These are phyloP conservation scores for Fusarium sororula DNA, from an alignment of 2,329 filamentous ascomycete species.

Conservation along the genomic window DNA sequence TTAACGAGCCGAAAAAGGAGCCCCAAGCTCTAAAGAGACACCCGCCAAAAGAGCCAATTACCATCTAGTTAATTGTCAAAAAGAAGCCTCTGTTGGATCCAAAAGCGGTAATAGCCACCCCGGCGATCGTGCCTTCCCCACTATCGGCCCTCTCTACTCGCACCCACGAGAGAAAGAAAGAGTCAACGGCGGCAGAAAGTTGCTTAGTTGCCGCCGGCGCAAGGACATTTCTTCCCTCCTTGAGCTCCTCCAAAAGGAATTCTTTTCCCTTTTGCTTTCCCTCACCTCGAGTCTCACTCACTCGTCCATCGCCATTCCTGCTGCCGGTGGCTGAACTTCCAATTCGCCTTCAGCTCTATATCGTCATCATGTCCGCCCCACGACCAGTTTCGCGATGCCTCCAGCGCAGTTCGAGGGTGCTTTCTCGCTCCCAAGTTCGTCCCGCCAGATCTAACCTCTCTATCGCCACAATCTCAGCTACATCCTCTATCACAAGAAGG, in stretches of 20 bases:
- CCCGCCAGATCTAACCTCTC: constrained; percentile 38
- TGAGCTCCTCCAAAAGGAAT: constrained; percentile 7
- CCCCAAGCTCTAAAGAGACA: constrained; percentile 4
- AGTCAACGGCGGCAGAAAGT: constrained; percentile 31
- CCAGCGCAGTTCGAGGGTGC: constrained; percentile 49
- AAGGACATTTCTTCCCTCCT: constrained; percentile 3
- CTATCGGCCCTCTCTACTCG: constrained; percentile 17
- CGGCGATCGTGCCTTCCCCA: constrained; percentile 15
- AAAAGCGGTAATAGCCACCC: constrained; percentile 16
- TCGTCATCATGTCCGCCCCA: constrained; percentile 47
- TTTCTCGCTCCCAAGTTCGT: constrained; percentile 44
- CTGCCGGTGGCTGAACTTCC: constrained; percentile 40
- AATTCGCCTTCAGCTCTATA: neutral
- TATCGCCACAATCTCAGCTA: constrained; percentile 32
- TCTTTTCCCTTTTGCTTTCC: neutral
- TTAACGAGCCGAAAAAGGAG: neutral
- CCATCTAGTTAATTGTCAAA: constrained; percentile 38
- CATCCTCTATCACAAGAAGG: constrained; percentile 19
- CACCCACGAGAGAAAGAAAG: constrained; percentile 8
- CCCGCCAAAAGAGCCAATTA: constrained; percentile 34
- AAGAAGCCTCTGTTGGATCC: neutral
- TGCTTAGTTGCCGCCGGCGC: constrained; percentile 29
- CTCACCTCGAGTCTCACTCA: neutral
- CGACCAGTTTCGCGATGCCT: constrained; percentile 52
- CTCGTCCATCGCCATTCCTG: neutral